phyloP scores from a whole-genome alignment of 768 basidiomycete genomes.

The Lactifluus rugatus region DNA sequence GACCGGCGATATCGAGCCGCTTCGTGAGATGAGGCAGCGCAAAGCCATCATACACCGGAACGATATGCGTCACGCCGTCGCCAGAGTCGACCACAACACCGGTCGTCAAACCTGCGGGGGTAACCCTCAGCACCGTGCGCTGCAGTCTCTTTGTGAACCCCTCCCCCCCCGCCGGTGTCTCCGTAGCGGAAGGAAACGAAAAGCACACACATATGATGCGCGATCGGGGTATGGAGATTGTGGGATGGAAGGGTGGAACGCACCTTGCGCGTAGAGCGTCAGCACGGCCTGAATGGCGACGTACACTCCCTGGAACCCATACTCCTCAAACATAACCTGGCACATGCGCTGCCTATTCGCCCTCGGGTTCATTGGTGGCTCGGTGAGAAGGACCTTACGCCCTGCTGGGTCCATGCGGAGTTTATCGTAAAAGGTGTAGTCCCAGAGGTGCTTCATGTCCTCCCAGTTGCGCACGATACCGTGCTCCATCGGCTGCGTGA shows the following conservation, averaged over 20 bases:
- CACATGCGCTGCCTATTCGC: constrained; percentile 89
- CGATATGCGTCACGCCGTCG: constrained; percentile 98
- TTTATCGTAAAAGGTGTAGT: constrained; percentile 97
- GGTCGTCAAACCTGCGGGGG: constrained; percentile 74
- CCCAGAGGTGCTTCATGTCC: constrained; percentile 97
- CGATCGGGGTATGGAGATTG: not conserved
- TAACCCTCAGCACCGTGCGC: not conserved
- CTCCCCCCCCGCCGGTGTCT: not conserved
- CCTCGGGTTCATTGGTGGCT: constrained; percentile 98
- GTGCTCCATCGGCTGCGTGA: constrained; percentile 98
- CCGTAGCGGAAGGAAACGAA: not conserved
- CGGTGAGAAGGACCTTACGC: constrained; percentile 85
- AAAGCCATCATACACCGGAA: constrained; percentile 96
- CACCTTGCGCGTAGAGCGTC: constrained; percentile 97
- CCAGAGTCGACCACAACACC: constrained; percentile 99
- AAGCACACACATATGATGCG: not conserved
- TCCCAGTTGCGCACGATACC: constrained; percentile 99
- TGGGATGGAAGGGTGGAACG: constrained; percentile 23
- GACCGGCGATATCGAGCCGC: constrained; percentile 93
- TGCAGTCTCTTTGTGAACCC: not conserved
- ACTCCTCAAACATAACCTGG: constrained; percentile 99
- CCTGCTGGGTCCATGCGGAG: constrained; percentile 80
- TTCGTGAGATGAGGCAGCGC: constrained; percentile 91
- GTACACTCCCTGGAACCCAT: constrained; percentile 92
- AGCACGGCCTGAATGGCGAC: constrained; percentile 98